These are phyloP conservation scores for Backusella tarrabulga DNA, from an alignment of 192 early-diverging fungal species.

Conservation along the genomic window DNA sequence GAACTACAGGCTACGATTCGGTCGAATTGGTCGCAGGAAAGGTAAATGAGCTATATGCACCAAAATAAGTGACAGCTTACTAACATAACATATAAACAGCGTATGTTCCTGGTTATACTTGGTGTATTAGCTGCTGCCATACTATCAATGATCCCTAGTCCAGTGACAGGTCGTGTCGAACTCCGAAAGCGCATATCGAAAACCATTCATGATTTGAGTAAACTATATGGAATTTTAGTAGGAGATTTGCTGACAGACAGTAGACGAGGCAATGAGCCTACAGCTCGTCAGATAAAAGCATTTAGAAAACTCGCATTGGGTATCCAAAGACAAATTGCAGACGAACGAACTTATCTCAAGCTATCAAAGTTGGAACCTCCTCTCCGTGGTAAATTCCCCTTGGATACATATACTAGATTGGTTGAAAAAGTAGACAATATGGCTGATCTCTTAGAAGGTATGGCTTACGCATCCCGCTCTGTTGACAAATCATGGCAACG, in stretches of 20 bases:
- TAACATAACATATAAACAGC: constrained; percentile 7
- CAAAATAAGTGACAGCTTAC: neutral
- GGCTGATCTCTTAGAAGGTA: constrained; percentile 29
- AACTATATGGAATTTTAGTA: constrained; percentile 26
- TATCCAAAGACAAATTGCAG: constrained; percentile 31
- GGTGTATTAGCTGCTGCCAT: constrained; percentile 35
- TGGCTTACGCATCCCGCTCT: constrained; percentile 16
- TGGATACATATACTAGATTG: constrained; percentile 24
- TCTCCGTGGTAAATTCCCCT: constrained; percentile 37
- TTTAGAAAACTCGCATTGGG: constrained; percentile 4
- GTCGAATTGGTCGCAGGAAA: constrained; percentile 28
- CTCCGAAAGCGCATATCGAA: constrained; percentile 32
- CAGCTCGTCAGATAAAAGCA: constrained; percentile 3
- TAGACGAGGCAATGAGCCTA: neutral
- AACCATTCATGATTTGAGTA: constrained; percentile 35
- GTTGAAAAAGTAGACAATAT: constrained; percentile 37
- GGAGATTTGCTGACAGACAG: neutral
- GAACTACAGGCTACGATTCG: constrained; percentile 1
- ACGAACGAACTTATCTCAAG: constrained; percentile 27
- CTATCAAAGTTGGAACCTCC: constrained; percentile 37
- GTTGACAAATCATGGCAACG: constrained; percentile 1
- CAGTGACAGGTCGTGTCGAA: constrained; percentile 36
- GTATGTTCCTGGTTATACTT: constrained; percentile 26
- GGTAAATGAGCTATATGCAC: constrained; percentile 4
- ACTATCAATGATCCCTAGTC: constrained; percentile 29